Conservation (phyloP, 768 basidiomycete species). For the Phylloporus sp. region DNA sequence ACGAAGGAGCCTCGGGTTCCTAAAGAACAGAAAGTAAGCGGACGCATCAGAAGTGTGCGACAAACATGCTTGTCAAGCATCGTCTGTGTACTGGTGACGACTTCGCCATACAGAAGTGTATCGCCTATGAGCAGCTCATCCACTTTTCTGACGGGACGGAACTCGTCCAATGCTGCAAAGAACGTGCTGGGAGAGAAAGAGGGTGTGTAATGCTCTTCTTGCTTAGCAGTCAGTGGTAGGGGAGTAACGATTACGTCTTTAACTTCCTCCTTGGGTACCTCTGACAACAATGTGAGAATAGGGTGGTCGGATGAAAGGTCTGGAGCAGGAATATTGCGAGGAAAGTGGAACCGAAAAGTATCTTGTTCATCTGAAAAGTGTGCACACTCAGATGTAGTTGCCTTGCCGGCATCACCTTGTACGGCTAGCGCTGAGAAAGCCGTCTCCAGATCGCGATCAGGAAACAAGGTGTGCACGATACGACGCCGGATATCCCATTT, state of each 20-base stretch:
- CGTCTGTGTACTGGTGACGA: constrained; percentile 91
- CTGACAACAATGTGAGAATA: constrained; percentile 18
- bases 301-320: constrained; percentile 16
- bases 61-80: constrained; percentile 80
- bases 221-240: constrained; percentile 43
- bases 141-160: constrained; percentile 18
- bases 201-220: constrained; percentile 46
- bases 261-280: constrained; percentile 35
- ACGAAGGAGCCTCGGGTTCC: constrained; percentile 71
- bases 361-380: constrained; percentile 65
- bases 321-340: constrained; percentile 29
- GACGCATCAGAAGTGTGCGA: not conserved
- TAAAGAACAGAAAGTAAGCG: constrained; percentile 26
- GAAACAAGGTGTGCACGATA: constrained; percentile 17
- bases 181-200: constrained; percentile 65
- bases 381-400: constrained; percentile 8
- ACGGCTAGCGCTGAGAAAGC: constrained; percentile 51
- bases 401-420: constrained; percentile 37
- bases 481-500: constrained; percentile 18
- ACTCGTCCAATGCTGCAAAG: constrained; percentile 45
- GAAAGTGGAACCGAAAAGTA: constrained; percentile 55
- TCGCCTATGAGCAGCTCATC: constrained; percentile 63
- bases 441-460: constrained; percentile 12
- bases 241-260: constrained; percentile 53
- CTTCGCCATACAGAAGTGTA: constrained; percentile 78